These are phyloP conservation scores for Cladosporium sp. DNA, from an alignment of 2,329 filamentous ascomycete genomes.

Conservation along the genomic window DNA sequence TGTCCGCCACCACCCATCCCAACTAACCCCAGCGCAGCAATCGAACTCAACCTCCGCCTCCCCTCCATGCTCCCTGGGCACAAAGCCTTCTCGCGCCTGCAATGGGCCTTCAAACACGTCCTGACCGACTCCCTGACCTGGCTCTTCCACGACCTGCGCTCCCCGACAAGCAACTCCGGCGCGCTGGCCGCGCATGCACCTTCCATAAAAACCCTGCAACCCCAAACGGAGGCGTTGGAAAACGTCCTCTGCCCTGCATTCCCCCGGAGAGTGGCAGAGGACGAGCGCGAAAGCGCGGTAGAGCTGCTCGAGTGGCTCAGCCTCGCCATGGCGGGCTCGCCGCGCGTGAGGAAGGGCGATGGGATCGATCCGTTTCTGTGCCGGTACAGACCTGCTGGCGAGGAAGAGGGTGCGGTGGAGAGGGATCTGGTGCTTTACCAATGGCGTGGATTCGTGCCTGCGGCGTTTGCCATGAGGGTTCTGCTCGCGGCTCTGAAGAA, in stretches of 20 bases:
- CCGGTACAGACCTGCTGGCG: slow-evolving; percentile 56
- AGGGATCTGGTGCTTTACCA: slow-evolving; percentile 31
- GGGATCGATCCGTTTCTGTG: slow-evolving; percentile 65
- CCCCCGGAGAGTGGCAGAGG: slow-evolving; percentile 31
- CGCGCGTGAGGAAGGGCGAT: slow-evolving; percentile 57
- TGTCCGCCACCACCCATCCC: not conserved
- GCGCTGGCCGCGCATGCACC: slow-evolving; percentile 31
- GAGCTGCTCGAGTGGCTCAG: slow-evolving; percentile 73
- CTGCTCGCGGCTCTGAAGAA: slow-evolving; percentile 27
- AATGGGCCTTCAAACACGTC: slow-evolving; percentile 75
- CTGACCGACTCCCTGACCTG: slow-evolving; percentile 65
- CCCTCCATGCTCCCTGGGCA: slow-evolving; percentile 79
- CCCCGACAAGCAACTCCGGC: slow-evolving; percentile 6
- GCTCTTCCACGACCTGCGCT: slow-evolving; percentile 66
- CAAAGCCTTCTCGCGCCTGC: slow-evolving; percentile 72
- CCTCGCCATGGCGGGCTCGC: slow-evolving; percentile 61
- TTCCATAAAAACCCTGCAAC: slow-evolving; percentile 23
- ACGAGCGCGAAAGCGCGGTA: slow-evolving; percentile 59
- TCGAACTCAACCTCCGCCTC: slow-evolving; percentile 70
- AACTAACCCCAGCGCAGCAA: slow-evolving; percentile 49
- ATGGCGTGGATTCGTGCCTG: slow-evolving; percentile 42
- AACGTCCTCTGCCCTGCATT: slow-evolving; percentile 30
- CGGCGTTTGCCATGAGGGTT: slow-evolving; percentile 30
- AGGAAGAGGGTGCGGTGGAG: slow-evolving; percentile 6
- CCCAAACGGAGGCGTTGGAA: slow-evolving; percentile 23